Evolutionary conservation across 148 eudicot species (phyloP), one percentile per base, ranked within the genome.

Genomic region (Nyssa sinensis): DNA sequence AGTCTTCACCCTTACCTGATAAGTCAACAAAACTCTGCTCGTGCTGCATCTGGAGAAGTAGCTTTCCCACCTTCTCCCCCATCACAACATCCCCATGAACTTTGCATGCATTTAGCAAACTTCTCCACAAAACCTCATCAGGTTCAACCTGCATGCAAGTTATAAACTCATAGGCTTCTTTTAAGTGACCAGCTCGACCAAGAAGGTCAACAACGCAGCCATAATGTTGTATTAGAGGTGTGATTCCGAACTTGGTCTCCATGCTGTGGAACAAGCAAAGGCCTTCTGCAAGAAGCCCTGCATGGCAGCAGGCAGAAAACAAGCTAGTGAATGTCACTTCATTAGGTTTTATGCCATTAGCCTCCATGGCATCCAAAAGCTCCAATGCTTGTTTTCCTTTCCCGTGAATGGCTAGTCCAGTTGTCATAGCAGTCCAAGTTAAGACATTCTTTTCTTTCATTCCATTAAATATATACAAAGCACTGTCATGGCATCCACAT

Each of bases 381-480:
- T 82, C 80, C 57, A 90, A 72, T 0, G 89, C 88, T 66, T 84
- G 74, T 19, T 74, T 82, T n/a, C 93, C 93, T 77, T 74, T 74
- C 47, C 93, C 93, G 63, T 89, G 88, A 63, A 73, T 57, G 3
- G 93, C 93, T 39, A 87, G 66, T 0, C 88, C 93, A 1, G 84
- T 83, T 1, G 77, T 68, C 91, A 87, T 85, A 13, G 89, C 86
- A 2, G 91, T 89, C 91, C 93, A 89, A 16, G 89, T 87, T 66
- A 80, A 72, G 13, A 90, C 87, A 74, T 86, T 86, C 77, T 74
- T 87, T 47, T 47, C 72, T 74, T 71, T 55, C 89, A 87, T 79
- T 51, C 64, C 74, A 57, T 27, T 35, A 24, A 90, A 90, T 31
- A 87, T 70, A 7, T 60, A 31, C 37, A 64, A 70, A 0, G 94